Evolutionary conservation across 1,139 yeast species (phyloP), one percentile per base, ranked within the genome.

Genomic region (Zhuliangozyma blackwelliae): DNA sequence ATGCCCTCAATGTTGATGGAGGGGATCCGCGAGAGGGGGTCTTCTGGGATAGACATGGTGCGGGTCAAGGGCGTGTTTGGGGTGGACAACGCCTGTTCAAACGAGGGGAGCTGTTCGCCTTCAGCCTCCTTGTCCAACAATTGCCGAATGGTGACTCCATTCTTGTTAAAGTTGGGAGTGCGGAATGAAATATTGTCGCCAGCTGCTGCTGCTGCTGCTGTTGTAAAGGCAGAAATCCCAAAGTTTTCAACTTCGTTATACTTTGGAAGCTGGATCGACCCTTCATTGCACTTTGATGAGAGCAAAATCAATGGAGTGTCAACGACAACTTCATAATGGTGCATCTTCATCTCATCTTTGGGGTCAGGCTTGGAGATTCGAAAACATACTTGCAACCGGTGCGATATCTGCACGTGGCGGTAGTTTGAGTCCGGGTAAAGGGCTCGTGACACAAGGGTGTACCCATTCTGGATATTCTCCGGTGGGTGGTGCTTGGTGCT

Each of bases 281-380:
- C 89, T 10, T 72, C 76, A 33, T 70, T 73, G 63, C 96, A 88
- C 45, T 78, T 74, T 21, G 87, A 76, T 37, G 94, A 82, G 33
- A 87, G 68, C 37, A 89, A 65, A 25, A 75, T 71, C 36, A 89
- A 70, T 0, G 96, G 96, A 0, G 96, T 85, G 55, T 88, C 96
- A 32, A 89, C 84, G 36, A 88, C 81, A 33, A 89, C 95, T 51
- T 89, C 96, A 53, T 82, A 89, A 57, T 87, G 95, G 50, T 87
- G 90, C 63, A 84, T 65, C 48, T 76, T 79, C 34, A 64, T 67
- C 36, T 67, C 59, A 41, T 78, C 80, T 9, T 68, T 68, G 6
- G 79, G 75, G 42, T 77, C 81, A 0, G 73, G 74, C 49, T 80
- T 82, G 25, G 95, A 82, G 27, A 89, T 82, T 40, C 96, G 66